Percentiles rank a stretch among this genome's conserved stretches.
These are phyloP conservation scores for Coniferiporia sulphurascens DNA, from an alignment of 1,284 basidiomycete species.

Conservation along the genomic window DNA sequence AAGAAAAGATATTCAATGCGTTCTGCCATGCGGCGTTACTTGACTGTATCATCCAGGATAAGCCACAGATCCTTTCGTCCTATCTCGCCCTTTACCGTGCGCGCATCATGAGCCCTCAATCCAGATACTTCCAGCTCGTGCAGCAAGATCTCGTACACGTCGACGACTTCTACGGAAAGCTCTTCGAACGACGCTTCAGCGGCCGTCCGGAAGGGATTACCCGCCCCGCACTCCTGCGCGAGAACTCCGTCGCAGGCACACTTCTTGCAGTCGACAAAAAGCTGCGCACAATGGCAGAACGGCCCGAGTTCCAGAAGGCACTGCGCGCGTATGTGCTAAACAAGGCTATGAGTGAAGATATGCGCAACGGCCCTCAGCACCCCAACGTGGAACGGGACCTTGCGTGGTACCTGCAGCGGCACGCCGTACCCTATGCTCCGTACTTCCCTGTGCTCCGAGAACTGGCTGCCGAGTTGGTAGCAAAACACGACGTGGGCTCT, in stretches of 20 bases:
- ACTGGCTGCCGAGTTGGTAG: constrained; percentile 43
- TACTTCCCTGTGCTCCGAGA: constrained; percentile 52
- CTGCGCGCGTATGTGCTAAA: constrained; percentile 48
- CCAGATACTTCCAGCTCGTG: constrained; percentile 57
- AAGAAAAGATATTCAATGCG: constrained; percentile 60
- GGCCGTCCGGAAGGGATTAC: constrained; percentile 57
- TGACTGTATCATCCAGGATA: constrained; percentile 87
- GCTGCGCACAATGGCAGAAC: constrained; percentile 41
- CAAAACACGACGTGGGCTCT: neutral
- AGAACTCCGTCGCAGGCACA: constrained; percentile 60
- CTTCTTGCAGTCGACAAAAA: constrained; percentile 55
- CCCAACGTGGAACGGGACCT: constrained; percentile 36
- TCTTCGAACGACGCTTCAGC: constrained; percentile 67
- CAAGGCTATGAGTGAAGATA: constrained; percentile 21
- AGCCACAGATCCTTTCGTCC: constrained; percentile 68
- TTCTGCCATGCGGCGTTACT: constrained; percentile 78
- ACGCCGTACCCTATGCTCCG: constrained; percentile 62
- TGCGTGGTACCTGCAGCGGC: constrained; percentile 60
- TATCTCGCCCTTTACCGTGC: constrained; percentile 71
- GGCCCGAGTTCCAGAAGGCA: constrained; percentile 40
- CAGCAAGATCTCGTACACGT: constrained; percentile 68
- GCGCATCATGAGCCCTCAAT: constrained; percentile 51
- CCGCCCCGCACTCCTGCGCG: constrained; percentile 61
- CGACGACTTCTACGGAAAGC: constrained; percentile 66
- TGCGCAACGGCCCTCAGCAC: constrained; percentile 20